Percentiles rank a stretch among this genome's conserved stretches.
These are phyloP conservation scores for Penicillium sclerotiorum DNA, from an alignment of 2,329 filamentous ascomycete genomes.

Conservation along the genomic window DNA sequence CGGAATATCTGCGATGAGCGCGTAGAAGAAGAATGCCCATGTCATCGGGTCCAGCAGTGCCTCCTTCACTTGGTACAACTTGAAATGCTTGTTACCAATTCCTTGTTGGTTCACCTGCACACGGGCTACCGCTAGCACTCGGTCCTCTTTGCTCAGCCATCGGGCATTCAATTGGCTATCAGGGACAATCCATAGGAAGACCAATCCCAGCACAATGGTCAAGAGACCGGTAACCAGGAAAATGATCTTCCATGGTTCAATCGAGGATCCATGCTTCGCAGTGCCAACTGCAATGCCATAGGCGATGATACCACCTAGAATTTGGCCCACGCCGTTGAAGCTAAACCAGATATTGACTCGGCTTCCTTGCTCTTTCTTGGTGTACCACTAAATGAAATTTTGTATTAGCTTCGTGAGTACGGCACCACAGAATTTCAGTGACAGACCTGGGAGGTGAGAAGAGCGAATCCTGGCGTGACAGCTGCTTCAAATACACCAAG, in stretches of 20 bases:
- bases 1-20: slow-evolving; percentile 59
- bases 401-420: not conserved
- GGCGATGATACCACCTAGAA: slow-evolving; percentile 64
- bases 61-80: slow-evolving; percentile 66
- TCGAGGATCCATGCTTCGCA: slow-evolving; percentile 56
- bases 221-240: slow-evolving; percentile 59
- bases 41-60: slow-evolving; percentile 60
- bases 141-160: slow-evolving; percentile 68
- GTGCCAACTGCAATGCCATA: slow-evolving; percentile 65
- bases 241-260: slow-evolving; percentile 68
- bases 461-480: slow-evolving; percentile 68
- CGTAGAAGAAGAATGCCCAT: slow-evolving; percentile 63
- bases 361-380: slow-evolving; percentile 66
- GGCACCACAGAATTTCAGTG: not conserved
- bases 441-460: slow-evolving; percentile 62
- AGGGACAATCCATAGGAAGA: slow-evolving; percentile 58
- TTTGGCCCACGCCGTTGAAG: slow-evolving; percentile 67
- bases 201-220: slow-evolving; percentile 51
- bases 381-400: slow-evolving; percentile 62
- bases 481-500: slow-evolving; percentile 69
- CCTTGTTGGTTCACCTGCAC: slow-evolving; percentile 76
- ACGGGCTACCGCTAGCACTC: slow-evolving; percentile 68
- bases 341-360: slow-evolving; percentile 69
- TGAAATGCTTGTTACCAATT: slow-evolving; percentile 70
- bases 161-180: slow-evolving; percentile 64